phyloP scores from a whole-genome alignment of 179 eudicot species.

The Corrigiola litoralis region DNA sequence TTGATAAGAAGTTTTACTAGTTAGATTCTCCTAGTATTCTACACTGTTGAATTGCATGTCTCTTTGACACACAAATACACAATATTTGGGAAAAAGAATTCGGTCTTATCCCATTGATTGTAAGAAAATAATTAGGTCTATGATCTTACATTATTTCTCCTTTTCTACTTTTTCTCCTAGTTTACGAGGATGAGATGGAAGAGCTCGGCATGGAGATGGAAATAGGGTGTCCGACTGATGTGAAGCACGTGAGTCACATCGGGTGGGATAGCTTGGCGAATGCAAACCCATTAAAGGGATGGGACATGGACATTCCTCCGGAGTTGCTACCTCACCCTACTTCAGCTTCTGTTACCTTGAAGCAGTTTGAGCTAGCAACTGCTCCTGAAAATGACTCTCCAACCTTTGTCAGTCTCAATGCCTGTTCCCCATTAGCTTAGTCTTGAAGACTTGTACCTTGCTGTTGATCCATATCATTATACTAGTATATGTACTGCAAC shows the following conservation, averaged over 20 bases:
- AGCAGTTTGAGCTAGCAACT: constrained; percentile 17
- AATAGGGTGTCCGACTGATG: constrained; percentile 93
- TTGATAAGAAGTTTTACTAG: too few species aligned
- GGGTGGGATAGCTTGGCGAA: constrained; percentile 77
- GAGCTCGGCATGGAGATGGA: constrained; percentile 68
- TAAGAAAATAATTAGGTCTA: too few species aligned
- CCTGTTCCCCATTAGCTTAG: constrained; percentile 25
- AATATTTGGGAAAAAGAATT: too few species aligned
- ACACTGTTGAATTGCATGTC: too few species aligned
- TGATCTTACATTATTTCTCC: not conserved
- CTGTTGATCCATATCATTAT: not conserved
- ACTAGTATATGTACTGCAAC: constrained; percentile 6
- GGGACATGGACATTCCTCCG: constrained; percentile 44
- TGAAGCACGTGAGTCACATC: constrained; percentile 87
- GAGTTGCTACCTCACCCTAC: constrained; percentile 20
- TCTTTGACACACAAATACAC: too few species aligned
- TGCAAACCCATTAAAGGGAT: constrained; percentile 43
- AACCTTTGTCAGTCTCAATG: constrained; percentile 20
- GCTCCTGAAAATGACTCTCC: constrained; percentile 24
- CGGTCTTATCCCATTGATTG: too few species aligned
- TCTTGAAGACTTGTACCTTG: constrained; percentile 14
- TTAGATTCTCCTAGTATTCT: too few species aligned
- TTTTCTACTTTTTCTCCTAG: constrained; percentile 19
- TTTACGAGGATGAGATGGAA: constrained; percentile 66
- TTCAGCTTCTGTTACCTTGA: constrained; percentile 18